Base-by-base conservation (phyloP, 208 protist genomes). In the Leishmania martiniquensis region DNA sequence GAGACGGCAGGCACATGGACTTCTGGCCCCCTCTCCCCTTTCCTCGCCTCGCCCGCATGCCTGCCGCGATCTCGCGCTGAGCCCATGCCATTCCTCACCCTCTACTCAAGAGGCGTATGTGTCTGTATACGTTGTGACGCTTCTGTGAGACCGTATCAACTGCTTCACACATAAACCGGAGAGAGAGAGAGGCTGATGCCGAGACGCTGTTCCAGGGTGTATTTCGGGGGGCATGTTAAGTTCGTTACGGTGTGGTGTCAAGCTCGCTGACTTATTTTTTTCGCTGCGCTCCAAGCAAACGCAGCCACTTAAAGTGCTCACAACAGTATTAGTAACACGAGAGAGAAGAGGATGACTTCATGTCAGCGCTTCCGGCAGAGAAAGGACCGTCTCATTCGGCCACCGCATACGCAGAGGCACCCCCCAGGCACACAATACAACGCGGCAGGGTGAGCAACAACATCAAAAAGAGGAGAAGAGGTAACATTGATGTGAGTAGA, bases 401-500 rank as follows among this genome's bases (percentile, higher is more conserved):
- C 63, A 0, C 42, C 2, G 20, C 13, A 69, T 12, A 47, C 62
- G 29, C 37, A 45, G 37, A 65, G 59, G 32, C 59, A 65, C 32
- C 2, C 15, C 32, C 32, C 59, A 65, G 59, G 15, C 59, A 57
- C 13, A n/a, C 1, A 34, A n/a, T 7, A 37, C 55, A 34, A 15
- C 32, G 32, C 59, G 59, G 15, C 29, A 22, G 12, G 10, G 39
- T 29, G 29, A 65, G 29, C 12, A 39, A 39, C 9, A 65, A 29
- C 4, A 39, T 4, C 13, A 42, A 13, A 22, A 34, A 65, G 39
- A 65, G 9, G 39, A 13, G 2, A 34, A 65, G 39, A 65, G 9
- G 39, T 39, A 65, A 13, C 59, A 29, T 22, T 65, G 29, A 65
- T 65, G 59, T 65, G 32, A 65, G 32, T 65, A 65, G 59, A 65